Evolutionary conservation across 1,139 yeast genomes (phyloP).

Genomic region (Lodderomyces margitis): DNA sequence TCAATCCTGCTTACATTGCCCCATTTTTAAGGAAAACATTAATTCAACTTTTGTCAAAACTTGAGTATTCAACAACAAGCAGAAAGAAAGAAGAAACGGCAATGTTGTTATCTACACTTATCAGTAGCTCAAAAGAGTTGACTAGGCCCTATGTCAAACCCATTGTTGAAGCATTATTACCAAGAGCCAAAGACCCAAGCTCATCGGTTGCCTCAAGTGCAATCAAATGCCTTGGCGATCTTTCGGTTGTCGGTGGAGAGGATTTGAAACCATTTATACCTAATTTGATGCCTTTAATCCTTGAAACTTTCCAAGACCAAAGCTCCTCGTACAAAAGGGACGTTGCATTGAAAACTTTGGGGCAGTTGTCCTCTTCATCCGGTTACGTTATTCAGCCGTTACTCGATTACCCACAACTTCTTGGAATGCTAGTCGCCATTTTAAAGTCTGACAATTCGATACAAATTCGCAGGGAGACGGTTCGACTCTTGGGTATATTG

Average conservation of each 20-base stretch:
- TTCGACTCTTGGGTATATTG: constrained; percentile 80
- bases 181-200: constrained; percentile 69
- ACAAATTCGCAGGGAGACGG: constrained; percentile 79
- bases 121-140: constrained; percentile 73
- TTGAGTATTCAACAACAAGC: constrained; percentile 75
- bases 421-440: constrained; percentile 79
- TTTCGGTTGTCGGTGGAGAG: constrained; percentile 86
- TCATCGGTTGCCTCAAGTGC: constrained; percentile 86
- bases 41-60: constrained; percentile 78
- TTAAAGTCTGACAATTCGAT: constrained; percentile 77
- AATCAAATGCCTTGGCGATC: constrained; percentile 84
- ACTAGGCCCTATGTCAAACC: constrained; percentile 90
- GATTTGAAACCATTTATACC: constrained; percentile 71
- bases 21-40: constrained; percentile 87
- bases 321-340: constrained; percentile 83
- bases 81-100: constrained; percentile 89
- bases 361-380: constrained; percentile 85
- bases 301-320: constrained; percentile 90
- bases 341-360: constrained; percentile 84
- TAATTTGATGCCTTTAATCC: constrained; percentile 79
- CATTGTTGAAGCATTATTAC: constrained; percentile 76
- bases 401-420: constrained; percentile 83
- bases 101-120: constrained; percentile 65
- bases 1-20: constrained; percentile 93
- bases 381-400: constrained; percentile 96